Evolutionary conservation across 306 rosid genomes (phyloP).

Genomic region (Castanea mollissima): DNA sequence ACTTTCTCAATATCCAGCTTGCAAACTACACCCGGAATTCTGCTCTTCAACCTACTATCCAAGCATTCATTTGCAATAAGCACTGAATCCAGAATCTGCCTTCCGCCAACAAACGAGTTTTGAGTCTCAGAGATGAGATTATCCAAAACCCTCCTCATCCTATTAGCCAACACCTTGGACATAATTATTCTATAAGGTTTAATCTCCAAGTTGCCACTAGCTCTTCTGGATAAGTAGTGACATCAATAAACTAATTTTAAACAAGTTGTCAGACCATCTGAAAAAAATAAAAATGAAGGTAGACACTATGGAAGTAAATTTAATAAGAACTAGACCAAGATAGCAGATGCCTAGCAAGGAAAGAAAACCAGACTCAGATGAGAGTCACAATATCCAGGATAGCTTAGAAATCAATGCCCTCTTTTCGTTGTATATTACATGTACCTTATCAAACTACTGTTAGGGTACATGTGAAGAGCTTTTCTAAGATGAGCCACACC

Average conservation of each 20-base stretch:
- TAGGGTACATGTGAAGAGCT: constrained; percentile 83
- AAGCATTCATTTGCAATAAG: too few species aligned
- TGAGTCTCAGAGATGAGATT: too few species aligned
- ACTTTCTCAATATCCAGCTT: too few species aligned
- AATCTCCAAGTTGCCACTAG: neutral
- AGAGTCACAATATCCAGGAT: neutral
- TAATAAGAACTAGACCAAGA: neutral
- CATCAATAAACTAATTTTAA: neutral
- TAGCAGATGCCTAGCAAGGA: neutral
- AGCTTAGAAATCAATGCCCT: neutral
- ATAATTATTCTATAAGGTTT: neutral
- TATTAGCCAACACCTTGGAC: too few species aligned
- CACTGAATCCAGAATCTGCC: too few species aligned
- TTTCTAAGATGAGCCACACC: constrained; percentile 76
- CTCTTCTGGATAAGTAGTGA: neutral
- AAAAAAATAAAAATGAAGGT: neutral
- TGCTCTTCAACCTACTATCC: too few species aligned
- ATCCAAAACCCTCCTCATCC: too few species aligned
- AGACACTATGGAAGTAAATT: neutral
- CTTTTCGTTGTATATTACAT: neutral
- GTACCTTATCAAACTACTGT: constrained; percentile 71
- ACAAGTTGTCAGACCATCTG: neutral
- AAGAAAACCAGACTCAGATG: neutral
- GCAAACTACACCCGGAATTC: too few species aligned
- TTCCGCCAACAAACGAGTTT: too few species aligned